Evolutionary conservation across 78 protist genomes (phyloP).

Genomic region (Pigoraptor vietnamica): DNA sequence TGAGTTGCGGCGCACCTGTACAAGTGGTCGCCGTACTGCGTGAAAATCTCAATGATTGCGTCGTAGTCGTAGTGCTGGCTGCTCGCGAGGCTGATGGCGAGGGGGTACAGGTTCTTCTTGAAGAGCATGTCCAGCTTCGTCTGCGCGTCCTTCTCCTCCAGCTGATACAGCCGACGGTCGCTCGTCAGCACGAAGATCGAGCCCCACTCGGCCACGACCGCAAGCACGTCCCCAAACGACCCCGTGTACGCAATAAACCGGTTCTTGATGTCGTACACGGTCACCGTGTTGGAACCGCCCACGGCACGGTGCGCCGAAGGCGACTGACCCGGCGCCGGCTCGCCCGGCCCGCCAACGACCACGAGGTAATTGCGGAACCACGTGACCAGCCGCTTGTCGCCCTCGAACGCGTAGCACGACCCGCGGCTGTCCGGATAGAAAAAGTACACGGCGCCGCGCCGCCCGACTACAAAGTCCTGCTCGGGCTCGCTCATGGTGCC

Average conservation of each 20-base stretch:
- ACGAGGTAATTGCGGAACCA: constrained; percentile 73
- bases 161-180: constrained; percentile 45
- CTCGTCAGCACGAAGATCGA: constrained; percentile 57
- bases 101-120: constrained; percentile 66
- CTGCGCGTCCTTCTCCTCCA: constrained; percentile 86
- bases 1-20: constrained; percentile 18
- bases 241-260: constrained; percentile 63
- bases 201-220: constrained; percentile 79
- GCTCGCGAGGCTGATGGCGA: constrained; percentile 79
- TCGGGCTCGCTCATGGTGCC: neutral
- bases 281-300: constrained; percentile 15
- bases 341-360: constrained; percentile 21
- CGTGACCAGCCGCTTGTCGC: constrained; percentile 11
- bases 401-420: constrained; percentile 40
- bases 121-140: constrained; percentile 89
- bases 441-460: constrained; percentile 16
- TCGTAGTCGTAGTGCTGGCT: constrained; percentile 55
- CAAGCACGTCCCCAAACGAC: constrained; percentile 36
- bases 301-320: neutral
- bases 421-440: constrained; percentile 15
- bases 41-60: constrained; percentile 60
- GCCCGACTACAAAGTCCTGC: neutral
- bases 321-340: neutral
- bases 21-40: constrained; percentile 87
- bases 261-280: constrained; percentile 75